Base-by-base conservation (phyloP, 805 yeast genomes). In the Tetrapisispora arboricola region DNA sequence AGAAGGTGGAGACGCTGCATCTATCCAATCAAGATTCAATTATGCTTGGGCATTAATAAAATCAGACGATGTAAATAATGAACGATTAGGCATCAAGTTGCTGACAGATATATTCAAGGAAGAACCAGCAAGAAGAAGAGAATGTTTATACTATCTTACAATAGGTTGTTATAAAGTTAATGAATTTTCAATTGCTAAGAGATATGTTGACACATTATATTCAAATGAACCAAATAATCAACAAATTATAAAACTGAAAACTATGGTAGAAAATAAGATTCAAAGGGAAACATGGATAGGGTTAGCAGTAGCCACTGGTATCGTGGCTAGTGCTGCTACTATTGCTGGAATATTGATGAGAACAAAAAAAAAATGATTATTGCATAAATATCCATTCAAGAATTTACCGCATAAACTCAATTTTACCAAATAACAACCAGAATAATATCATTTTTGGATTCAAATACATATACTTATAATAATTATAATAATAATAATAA, bases 11-110 rank as follows among this genome's bases (percentile, higher is more conserved):
- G 94, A 92, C 5, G 67, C 72, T 30, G 87, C 85, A 0, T 71
- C 88, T 0, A 72, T 84, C 0, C 96, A 87, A 60, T 80, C 96
- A 2, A 75, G 78, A 43, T 92, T 92, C 71, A 92, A 94, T 62
- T 84, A 84, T 53, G 94, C 96, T 0, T 92, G 99, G 98, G 98
- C 94, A 3, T 67, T 92, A 38, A 75, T 94, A 47, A 88, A 86
- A 59, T 78, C 94, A 2, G 57, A 61, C 38, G 68, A 71, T 38
- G 67, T 69, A 18, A 71, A 68, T 30, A 81, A 84, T 46, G 94
- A 84, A 55, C 71, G 81, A 50, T 70, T 80, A 38, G 99, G 97
- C 0, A 76, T 92, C 15, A 78, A 75, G 41, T 68, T 90, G 22
- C 67, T 92, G 44, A 74, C 85, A 0, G 76, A 75, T 33, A 66